Base-by-base conservation (phyloP, 768 basidiomycete genomes). In the Erythrobasidium yunnanense region DNA sequence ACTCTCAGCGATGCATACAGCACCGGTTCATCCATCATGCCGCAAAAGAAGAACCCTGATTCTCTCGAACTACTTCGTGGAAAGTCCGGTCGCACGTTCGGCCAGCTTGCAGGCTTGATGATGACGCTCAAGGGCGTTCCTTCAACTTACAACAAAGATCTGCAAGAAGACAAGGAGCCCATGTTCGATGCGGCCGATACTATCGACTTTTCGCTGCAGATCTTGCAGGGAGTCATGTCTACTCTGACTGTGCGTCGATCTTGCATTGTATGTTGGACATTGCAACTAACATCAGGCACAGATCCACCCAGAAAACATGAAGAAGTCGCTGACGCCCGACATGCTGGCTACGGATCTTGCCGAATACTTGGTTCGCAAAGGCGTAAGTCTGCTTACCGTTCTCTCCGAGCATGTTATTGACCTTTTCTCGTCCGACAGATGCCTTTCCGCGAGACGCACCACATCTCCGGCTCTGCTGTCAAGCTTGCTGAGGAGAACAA, bases 1-100 rank as follows among this genome's bases (percentile, higher is more conserved):
- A 84, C 86, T n/a, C 77, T 97, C 73, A 91, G 88, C 72, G 95
- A 99, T 77, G 95, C 95, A 3, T 99, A 99, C 77, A 96, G 91
- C 75, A 99, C 95, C 47, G 95, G 95, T 5, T 96, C 92, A 42
- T 96, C 92, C 71, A 96, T 99, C 75, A 99, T 99, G 95, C 95
- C 95, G 4, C 95, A 97, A 75, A 97, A 99, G 80, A 99, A 97
- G 79, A 96, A 96, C 74, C 89, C 92, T 0, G 95, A 97, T 76
- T 96, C 93, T 8, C 79, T 95, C 60, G 95, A 99, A 76, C 81
- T 99, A 22, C 80, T 99, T 66, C 85, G 95, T 65, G 95, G 95
- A 71, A 99, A 99, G 77, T 83, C 87, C 32, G 95, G 95, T 3
- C 85, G 95, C 27, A 81, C 93, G 22, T 93, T 96, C 77, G 95